Evolutionary conservation across 208 protist genomes (phyloP), one percentile per base, ranked within the genome.

Genomic region (Acanthamoeba castellanii): DNA sequence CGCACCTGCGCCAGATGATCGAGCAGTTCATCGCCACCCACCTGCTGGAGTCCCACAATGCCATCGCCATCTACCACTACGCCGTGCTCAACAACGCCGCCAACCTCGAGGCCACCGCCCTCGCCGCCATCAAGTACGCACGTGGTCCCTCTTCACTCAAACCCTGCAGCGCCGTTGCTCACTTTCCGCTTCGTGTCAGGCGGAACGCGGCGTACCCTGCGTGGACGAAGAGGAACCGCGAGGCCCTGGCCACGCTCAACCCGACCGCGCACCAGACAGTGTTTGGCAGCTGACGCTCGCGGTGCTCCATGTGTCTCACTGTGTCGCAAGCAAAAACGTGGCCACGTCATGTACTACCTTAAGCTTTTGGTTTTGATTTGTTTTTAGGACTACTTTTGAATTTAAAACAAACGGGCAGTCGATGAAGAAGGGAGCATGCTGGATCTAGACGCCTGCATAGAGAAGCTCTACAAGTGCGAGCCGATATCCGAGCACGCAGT

Each of bases 371-470:
- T 3, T 37, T 37, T 0, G 37, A 37, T 37, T 37, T 37, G 37
- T 37, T 37, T 37, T 37, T 3, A 3, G 0, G 37, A 37, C 3
- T 37, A 37, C 37, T 37, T 37, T 37, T 37, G n/a, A n/a, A n/a
- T 37, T 3, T 37, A 3, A 37, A 37, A 3, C 3, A 37, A 37
- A 37, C 0, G 3, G 3, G 3, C 37, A 3, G 37, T 37, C 37
- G 37, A 37, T 37, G 37, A 37, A 37, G 37, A 37, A 37, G 37
- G 0, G 37, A 57, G 16, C 57, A 64, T 64, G 57, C 22, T 81
- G 22, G 92, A 97, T 85, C 34, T 98, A 16, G 97, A 98, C 89
- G 70, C 57, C 32, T 97, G 93, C 45, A 97, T 98, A 52, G 96
- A 97, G 68, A 93, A 95, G 47, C 30, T 98, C 25, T 97, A 97